Evolutionary conservation across 225 moss, liverwort and hornwort species (phyloP), one percentile per base, ranked within the genome.

Genomic region (Sphagnum contortum): DNA sequence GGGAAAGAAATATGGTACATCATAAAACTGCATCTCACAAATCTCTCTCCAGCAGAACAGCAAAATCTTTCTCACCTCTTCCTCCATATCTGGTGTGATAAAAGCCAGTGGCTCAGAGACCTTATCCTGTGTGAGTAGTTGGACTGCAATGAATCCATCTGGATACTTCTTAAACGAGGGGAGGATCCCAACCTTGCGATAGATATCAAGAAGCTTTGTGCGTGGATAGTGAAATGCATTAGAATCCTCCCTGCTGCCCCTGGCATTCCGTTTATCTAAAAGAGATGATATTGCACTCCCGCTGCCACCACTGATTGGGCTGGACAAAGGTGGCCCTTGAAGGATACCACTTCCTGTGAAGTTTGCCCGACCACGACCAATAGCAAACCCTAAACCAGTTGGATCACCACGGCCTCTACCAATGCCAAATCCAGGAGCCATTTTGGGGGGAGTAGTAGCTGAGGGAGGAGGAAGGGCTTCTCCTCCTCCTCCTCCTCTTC

Each of bases 51-150:
- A 29, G 29, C 29, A 29, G 29, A 29, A 29, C 29, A 29, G 29
- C 29, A 29, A 29, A 29, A 29, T 29, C 29, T 29, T 29, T 29
- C 68, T 29, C 57, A 93, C 98, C 98, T 93, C 98, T 75, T 98
- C 98, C 63, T 98, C 98, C 79, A 81, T 45, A 47, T 93, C 93
- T 4, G 98, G 98, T 60, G 91, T 83, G 69, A 87, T 83, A 61
- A 98, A 98, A n/a, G 98, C 98, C 81, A 98, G 83, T 46, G 98
- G 98, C 80, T 93, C 98, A 75, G 93, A 76, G 47, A 88, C 81
- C 60, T 91, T 91, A 64, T 76, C 73, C 61, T 93, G 93, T 46
- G 90, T 86, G 53, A 98, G 86, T 60, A 93, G 98, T 59, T 85
- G 65, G 51, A 98, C 89, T 75, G 93, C 98, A 49, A 70, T 66